These are phyloP conservation scores for Poa pratensis DNA, from an alignment of 176 grass and related monocot genomes.

Conservation along the genomic window DNA sequence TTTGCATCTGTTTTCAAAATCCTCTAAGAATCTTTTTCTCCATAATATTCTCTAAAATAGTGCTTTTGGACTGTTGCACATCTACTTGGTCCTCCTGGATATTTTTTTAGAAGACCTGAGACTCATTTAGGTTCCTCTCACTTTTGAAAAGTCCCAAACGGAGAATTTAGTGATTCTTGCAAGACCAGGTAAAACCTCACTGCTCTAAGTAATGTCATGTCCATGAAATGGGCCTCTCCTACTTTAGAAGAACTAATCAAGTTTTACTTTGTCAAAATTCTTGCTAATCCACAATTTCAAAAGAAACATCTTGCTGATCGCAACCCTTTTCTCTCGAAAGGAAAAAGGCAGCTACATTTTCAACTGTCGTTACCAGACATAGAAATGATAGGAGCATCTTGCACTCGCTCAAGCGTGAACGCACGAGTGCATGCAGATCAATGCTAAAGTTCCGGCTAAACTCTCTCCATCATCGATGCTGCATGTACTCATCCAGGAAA, in stretches of 20 bases:
- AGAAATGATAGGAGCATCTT: neutral
- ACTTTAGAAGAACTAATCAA: neutral
- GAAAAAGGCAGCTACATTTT: neutral
- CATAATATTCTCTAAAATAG: too few relatives aligned
- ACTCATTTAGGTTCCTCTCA: neutral
- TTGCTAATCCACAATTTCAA: neutral
- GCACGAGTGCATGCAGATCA: neutral
- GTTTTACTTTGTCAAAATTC: neutral
- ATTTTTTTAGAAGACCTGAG: neutral
- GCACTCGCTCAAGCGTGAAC: neutral
- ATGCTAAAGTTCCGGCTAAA: neutral
- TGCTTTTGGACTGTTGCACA: neutral
- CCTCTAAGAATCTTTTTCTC: neutral
- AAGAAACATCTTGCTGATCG: neutral
- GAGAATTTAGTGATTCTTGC: neutral
- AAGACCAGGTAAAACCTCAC: conserved; percentile 2
- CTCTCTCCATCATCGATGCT: neutral
- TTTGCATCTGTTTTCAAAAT: neutral
- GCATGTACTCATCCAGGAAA: neutral
- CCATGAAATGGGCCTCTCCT: neutral
- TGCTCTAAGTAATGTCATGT: neutral
- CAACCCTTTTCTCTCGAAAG: neutral
- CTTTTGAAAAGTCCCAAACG: neutral
- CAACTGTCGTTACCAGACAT: neutral
- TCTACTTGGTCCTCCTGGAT: neutral